phyloP scores from a whole-genome alignment of 202 grass and related monocot species.

The Musa balbisiana region DNA sequence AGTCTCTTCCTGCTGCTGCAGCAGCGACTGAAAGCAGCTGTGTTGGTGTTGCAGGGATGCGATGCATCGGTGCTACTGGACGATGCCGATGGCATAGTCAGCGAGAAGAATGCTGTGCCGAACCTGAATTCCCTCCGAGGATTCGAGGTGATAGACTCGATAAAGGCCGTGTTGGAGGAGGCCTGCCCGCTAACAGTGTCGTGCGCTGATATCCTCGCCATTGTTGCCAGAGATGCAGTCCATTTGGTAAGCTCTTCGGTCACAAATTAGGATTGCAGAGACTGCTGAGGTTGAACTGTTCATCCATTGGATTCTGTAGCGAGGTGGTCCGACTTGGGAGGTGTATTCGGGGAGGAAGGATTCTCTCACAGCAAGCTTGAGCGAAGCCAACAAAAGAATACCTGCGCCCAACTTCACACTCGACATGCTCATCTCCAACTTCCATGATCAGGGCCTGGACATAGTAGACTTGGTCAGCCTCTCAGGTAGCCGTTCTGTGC shows the following conservation, averaged over 20 bases:
- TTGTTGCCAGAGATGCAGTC: slow-evolving; percentile 30
- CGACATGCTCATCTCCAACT: slow-evolving; percentile 38
- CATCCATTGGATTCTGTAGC: slow-evolving; percentile 15
- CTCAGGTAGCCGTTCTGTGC: slow-evolving; percentile 24
- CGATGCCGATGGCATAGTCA: slow-evolving; percentile 24
- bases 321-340: slow-evolving; percentile 41
- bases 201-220: slow-evolving; percentile 40
- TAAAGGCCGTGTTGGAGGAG: slow-evolving; percentile 36
- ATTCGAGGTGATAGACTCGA: slow-evolving; percentile 38
- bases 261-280: too few species aligned
- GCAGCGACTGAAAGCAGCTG: too few species aligned
- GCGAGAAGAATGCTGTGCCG: slow-evolving; percentile 34
- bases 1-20: too few species aligned
- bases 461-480: slow-evolving; percentile 47
- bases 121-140: slow-evolving; percentile 34
- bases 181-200: slow-evolving; percentile 37
- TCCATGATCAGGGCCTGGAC: slow-evolving; percentile 39
- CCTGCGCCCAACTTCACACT: slow-evolving; percentile 47
- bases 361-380: slow-evolving; percentile 35
- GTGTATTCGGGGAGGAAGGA: slow-evolving; percentile 42
- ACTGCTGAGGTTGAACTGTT: too few species aligned
- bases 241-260: slow-evolving; percentile 12
- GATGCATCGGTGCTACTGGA: slow-evolving; percentile 39
- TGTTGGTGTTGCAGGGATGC: slow-evolving; percentile 24
- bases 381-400: slow-evolving; percentile 27